Evolutionary conservation across 257 asterid genomes (phyloP), one percentile per base, ranked within the genome.

Genomic region (Nicotiana benthamiana): DNA sequence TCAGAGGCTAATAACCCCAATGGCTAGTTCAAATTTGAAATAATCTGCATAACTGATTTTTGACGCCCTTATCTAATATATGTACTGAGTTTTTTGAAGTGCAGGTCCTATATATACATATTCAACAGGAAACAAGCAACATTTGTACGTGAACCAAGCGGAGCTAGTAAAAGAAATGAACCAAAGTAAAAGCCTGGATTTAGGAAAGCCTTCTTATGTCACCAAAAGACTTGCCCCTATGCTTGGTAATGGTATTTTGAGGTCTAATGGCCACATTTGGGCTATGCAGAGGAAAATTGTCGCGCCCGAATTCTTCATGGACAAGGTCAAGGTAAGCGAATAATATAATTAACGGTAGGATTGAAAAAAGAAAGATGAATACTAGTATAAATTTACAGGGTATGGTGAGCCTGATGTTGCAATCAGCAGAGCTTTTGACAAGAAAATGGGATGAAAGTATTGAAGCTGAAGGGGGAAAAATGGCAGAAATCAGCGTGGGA

Each of bases 161-260:
- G 94, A 89, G 63, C 62, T 94, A 30, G 98, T 94, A 59, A 94
- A 91, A 82, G 97, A 94, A 83, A 89, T 94, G 94, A 91, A 88
- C 83, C 91, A 87, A 7, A 88, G 89, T 52, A 65, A 59, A 5
- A 84, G 88, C 40, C 82, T 83, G 56, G 88, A 83, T 36, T 85
- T 94, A 65, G 98, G 98, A 22, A 94, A 94, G 87, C 97, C 97
- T 80, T 85, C 91, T 6, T 90, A 94, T 28, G 89, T 94, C 75
- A 92, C 95, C 3, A 94, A 92, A 82, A 87, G 97, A 80, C 97
- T 92, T 10, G 92, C 95, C n/a, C 98, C 98, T 1, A 84, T 94
- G 93, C 98, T 94, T 83, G 98, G 98, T 20, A 92, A 90, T 87
- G 98, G 98, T 17, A 87, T 92, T 56, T 80, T 94, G 84, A 92